Percentiles rank a stretch among this genome's conserved stretches.
phyloP scores from a whole-genome alignment of 345 rosid genomes.

The Draba incana region DNA sequence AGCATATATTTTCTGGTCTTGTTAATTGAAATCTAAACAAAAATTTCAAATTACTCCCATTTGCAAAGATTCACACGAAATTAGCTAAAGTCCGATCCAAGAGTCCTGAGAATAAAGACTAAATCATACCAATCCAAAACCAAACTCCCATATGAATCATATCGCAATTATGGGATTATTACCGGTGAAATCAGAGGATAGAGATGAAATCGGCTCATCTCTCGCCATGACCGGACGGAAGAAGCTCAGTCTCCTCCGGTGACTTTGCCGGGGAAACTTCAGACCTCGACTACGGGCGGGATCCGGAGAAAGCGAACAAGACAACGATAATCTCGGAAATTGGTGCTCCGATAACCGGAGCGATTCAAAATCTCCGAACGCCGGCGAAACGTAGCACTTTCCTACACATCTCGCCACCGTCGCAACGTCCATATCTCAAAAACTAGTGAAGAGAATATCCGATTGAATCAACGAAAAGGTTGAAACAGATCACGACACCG shows the following conservation, averaged over 20 bases:
- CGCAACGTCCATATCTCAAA: constrained; percentile 34
- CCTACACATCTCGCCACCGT: constrained; percentile 30
- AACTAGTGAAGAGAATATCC: neutral
- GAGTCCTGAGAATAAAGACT: too few species aligned
- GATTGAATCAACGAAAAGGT: neutral
- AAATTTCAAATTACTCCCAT: neutral
- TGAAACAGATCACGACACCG: neutral
- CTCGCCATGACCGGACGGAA: constrained; percentile 49
- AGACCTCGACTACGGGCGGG: neutral
- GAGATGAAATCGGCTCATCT: constrained; percentile 48
- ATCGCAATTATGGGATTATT: neutral
- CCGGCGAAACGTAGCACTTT: constrained; percentile 20
- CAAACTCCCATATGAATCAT: neutral
- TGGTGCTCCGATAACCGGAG: constrained; percentile 29
- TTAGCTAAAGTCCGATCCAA: too few species aligned
- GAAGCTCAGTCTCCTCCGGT: constrained; percentile 42
- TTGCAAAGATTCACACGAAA: too few species aligned
- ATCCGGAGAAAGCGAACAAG: constrained; percentile 10
- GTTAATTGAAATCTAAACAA: neutral
- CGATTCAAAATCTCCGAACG: constrained; percentile 20
- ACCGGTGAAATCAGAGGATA: constrained; percentile 35
- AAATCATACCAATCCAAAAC: too few species aligned
- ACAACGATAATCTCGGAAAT: constrained; percentile 17
- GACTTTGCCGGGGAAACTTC: constrained; percentile 16
- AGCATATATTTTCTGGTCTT: neutral